A percentile compares a stretch with the other conserved stretches of the same genome.
Conservation (phyloP, 768 basidiomycete genomes). For the Podaxis mareebaensis region DNA sequence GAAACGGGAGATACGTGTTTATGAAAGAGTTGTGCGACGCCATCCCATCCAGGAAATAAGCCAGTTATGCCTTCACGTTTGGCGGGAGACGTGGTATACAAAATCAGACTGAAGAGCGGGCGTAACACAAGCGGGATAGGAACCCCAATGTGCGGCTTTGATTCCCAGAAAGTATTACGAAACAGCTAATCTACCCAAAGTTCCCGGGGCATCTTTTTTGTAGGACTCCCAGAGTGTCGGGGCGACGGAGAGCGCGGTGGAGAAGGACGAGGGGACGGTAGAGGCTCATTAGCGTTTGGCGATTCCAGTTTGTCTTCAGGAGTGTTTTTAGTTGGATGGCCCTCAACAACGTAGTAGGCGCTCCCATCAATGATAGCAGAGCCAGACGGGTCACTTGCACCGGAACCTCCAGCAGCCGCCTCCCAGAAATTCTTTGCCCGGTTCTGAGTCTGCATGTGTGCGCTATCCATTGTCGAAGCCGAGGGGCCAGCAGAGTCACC, state of each 20-base stretch:
- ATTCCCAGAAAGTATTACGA: background rate
- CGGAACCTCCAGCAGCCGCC: background rate
- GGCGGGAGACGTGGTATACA: too few relatives aligned
- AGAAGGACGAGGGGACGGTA: conserved; percentile 14
- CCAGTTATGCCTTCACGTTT: too few relatives aligned
- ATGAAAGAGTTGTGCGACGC: too few relatives aligned
- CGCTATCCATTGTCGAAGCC: background rate
- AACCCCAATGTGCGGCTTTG: too few relatives aligned
- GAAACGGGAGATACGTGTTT: too few relatives aligned
- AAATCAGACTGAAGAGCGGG: too few relatives aligned
- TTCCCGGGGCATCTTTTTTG: background rate
- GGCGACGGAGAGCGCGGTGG: conserved; percentile 6
- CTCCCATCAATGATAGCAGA: conserved; percentile 12
- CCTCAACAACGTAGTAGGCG: conserved; percentile 14
- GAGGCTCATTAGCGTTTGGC: background rate
- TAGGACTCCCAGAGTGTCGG: background rate
- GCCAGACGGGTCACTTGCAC: background rate
- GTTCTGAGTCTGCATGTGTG: background rate
- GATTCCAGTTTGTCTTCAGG: background rate
- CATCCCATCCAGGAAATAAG: too few relatives aligned
- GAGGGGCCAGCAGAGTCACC: too few relatives aligned
- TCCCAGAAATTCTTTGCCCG: conserved; percentile 23
- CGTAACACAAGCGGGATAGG: too few relatives aligned
- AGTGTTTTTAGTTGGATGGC: background rate
- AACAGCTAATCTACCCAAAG: conserved; percentile 1